Conservation (phyloP, 306 rosid genomes). For the peach (Prunus persica) region DNA sequence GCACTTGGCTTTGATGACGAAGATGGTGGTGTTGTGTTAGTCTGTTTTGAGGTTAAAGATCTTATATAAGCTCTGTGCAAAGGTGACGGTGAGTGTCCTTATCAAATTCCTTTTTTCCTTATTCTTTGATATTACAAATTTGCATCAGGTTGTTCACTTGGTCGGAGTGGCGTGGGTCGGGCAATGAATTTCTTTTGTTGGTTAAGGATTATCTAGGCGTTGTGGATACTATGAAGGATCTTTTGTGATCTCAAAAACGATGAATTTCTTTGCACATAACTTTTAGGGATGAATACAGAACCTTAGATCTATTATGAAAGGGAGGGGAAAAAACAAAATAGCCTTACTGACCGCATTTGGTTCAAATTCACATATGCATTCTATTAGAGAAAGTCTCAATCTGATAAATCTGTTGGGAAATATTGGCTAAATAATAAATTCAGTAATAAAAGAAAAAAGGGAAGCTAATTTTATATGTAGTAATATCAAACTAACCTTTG, state of each 20-base stretch:
- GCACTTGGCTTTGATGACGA: neutral
- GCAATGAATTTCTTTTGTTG: too few relatives aligned
- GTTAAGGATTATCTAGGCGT: too few relatives aligned
- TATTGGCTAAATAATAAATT: neutral
- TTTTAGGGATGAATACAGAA: too few relatives aligned
- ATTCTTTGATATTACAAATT: too few relatives aligned
- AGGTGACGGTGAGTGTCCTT: too few relatives aligned
- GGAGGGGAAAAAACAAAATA: neutral
- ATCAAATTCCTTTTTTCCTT: too few relatives aligned
- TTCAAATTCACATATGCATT: neutral
- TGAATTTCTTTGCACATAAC: too few relatives aligned
- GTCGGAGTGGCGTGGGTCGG: too few relatives aligned
- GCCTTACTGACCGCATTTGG: neutral
- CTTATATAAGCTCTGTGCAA: too few relatives aligned
- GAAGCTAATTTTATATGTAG: neutral
- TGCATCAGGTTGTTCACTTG: too few relatives aligned
- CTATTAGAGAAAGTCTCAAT: neutral
- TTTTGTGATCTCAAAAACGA: too few relatives aligned
- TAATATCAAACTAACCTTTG: slow-evolving; percentile 63
- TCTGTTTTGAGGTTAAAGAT: neutral
- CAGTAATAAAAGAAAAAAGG: neutral
- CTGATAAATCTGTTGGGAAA: neutral
- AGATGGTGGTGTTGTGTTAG: neutral
- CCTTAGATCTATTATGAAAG: neutral
- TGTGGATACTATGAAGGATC: too few relatives aligned